Conservation (phyloP, 2,329 filamentous ascomycete species). For the Teratosphaeriaceae sp. region DNA sequence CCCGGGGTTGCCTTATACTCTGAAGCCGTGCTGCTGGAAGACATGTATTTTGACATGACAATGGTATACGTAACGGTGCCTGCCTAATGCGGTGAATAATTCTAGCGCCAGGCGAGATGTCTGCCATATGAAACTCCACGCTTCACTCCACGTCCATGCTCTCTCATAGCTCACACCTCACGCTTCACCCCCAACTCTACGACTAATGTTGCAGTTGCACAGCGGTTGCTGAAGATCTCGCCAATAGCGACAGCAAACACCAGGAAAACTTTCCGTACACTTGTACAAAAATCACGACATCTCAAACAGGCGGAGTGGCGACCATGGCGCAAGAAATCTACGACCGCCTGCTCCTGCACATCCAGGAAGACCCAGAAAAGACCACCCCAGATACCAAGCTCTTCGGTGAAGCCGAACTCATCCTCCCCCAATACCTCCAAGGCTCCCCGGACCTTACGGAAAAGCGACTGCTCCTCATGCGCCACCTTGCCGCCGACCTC, state of each 20-base stretch:
- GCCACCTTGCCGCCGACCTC: conserved; percentile 45
- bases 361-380: conserved; percentile 3
- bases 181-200: too few relatives aligned
- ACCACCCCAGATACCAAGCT: conserved; percentile 38
- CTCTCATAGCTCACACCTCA: neutral
- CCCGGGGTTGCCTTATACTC: too few relatives aligned
- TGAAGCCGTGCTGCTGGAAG: too few relatives aligned
- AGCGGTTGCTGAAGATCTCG: too few relatives aligned
- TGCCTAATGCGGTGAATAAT: conserved; percentile 6
- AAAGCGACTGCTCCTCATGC: conserved; percentile 33
- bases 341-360: neutral
- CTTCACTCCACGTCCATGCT: neutral
- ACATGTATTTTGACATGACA: neutral
- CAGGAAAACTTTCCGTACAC: neutral
- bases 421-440: conserved; percentile 25
- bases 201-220: too few relatives aligned
- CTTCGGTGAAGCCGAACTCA: conserved; percentile 46
- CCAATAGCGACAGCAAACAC: too few relatives aligned
- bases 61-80: conserved; percentile 7
- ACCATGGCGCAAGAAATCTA: conserved; percentile 8
- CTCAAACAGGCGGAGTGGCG: neutral
- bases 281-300: neutral
- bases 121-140: neutral
- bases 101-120: too few relatives aligned
- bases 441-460: conserved; percentile 9